Base-by-base conservation (phyloP, 208 protist species). In the Acanthamoeba healyi region DNA sequence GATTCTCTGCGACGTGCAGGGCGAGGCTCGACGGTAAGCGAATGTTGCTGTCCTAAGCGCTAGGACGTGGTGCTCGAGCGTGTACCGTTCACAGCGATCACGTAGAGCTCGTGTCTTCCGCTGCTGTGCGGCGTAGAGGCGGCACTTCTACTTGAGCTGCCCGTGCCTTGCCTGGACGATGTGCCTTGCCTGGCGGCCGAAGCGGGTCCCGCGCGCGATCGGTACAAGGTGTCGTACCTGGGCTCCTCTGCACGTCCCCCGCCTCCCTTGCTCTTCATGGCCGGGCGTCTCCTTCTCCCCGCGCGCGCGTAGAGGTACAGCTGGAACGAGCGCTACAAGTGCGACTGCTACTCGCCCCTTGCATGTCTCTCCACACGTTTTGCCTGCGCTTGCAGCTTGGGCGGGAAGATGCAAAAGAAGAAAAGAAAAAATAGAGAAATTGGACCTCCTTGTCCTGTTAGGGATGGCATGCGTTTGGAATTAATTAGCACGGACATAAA, bases 51-150 rank as follows among this genome's bases (percentile, higher is more conserved):
- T n/a, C n/a, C n/a, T n/a, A n/a, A 15, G 24, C 0, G 56, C 0
- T 63, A 14, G 26, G 10, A 63, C 56, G 10, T 17, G n/a, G 26
- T 29, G 2, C 46, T 5, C 10, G 42, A 56, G 24, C 38, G 74
- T 10, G n/a, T 36, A 86, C 77, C 77, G 44, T 56, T 86, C 0
- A 86, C 44, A 2, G 77, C 77, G 44, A 86, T 38, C 22, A 86
- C 44, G 77, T 86, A 86, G 77, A 86, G 77, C 77, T 86, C 77
- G 24, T 44, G 67, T 29, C 22, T 77, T 5, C 38, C 67, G 24
- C 67, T 77, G 17, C 29, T 38, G 67, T 77, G 67, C 10, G 14
- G 15, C 17, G 67, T 19, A 26, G 58, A 46, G 67, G 36, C 67
- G 22, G 19, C 17, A 7, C 56, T 10, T 29, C 58, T 67, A 17